Base-by-base conservation (phyloP, 73 alveolate genomes). In the Symbiodinium natans region DNA sequence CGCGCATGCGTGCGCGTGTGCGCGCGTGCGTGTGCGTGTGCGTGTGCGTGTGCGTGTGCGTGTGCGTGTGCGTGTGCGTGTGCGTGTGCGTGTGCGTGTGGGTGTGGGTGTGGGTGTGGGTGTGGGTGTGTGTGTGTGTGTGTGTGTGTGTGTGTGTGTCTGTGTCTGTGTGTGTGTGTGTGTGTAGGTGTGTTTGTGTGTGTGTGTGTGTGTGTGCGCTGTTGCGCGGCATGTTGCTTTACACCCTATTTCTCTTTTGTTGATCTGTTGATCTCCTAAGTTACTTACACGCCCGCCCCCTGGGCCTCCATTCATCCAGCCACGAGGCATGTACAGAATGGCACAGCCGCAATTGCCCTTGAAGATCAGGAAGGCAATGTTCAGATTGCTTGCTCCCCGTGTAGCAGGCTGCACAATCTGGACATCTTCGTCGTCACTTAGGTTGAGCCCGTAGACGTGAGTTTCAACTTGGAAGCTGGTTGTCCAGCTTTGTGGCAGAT, bases 231-330 rank as follows among this genome's bases (percentile, higher is more conserved):
- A n/a, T n/a, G n/a, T n/a, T n/a, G 71, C n/a, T 52, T 52, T 8
- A 52, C 1, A 52, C 71, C n/a, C 29, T 52, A 27, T 19, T 52
- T 21, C 2, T 52, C 29, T 52, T 1, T 27, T 52, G 68, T 52
- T 52, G 68, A 21, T 3, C 25, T 31, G 82, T 71, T 71, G 39
- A 2, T n/a, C 6, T 23, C 39, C 27, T 33, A 7, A 23, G 40
- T 2, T 10, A 0, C 1, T 0, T 27, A 17, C 3, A 21, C 83
- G 41, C 27, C 83, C 83, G 38, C 34, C 40, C 27, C 59, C 56
- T 63, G 40, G 29, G 73, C 94, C 94, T 87, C 94, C 94, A 56
- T 87, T 83, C 94, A 87, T 87, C 94, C 94, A 87, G n/a, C 94
- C 94, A 15, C 94, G 83, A 7, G 94, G 94, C 94, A 87, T 87